Conservation (phyloP, 2,329 filamentous ascomycete species). For the Neofusicoccum sp. region DNA sequence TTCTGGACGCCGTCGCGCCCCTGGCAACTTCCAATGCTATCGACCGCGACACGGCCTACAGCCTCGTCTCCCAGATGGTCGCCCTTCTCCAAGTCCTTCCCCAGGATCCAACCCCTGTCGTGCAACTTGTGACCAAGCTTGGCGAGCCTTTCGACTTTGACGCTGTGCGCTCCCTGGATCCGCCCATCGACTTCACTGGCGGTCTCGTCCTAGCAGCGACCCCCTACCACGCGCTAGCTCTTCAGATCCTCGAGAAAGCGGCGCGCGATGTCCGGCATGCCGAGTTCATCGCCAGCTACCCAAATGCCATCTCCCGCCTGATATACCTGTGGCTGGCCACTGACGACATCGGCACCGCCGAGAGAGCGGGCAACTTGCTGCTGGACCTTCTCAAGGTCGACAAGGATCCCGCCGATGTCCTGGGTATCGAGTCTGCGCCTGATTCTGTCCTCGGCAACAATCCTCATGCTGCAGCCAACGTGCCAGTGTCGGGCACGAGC, state of each 20-base stretch:
- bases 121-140: slow-evolving; percentile 52
- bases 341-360: slow-evolving; percentile 54
- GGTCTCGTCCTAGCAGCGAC: slow-evolving; percentile 51
- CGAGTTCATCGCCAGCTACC: slow-evolving; percentile 57
- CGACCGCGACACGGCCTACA: slow-evolving; percentile 26
- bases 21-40: slow-evolving; percentile 28
- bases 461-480: neutral
- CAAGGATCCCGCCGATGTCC: slow-evolving; percentile 41
- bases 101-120: slow-evolving; percentile 57
- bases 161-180: slow-evolving; percentile 43
- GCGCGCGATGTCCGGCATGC: slow-evolving; percentile 52
- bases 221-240: slow-evolving; percentile 55
- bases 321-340: slow-evolving; percentile 60
- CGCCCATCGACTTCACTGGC: slow-evolving; percentile 47
- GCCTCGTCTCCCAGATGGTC: slow-evolving; percentile 48
- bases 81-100: slow-evolving; percentile 53
- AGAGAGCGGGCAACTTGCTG: slow-evolving; percentile 53
- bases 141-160: slow-evolving; percentile 44
- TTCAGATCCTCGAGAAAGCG: slow-evolving; percentile 58
- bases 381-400: slow-evolving; percentile 52
- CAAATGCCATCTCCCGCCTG: slow-evolving; percentile 54
- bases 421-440: slow-evolving; percentile 27
- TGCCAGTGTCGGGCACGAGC: neutral
- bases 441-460: slow-evolving; percentile 23
- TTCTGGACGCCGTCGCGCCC: slow-evolving; percentile 52